Evolutionary conservation across 768 basidiomycete species (phyloP), one percentile per base, ranked within the genome.

Genomic region (Tricholoma flavovirens): DNA sequence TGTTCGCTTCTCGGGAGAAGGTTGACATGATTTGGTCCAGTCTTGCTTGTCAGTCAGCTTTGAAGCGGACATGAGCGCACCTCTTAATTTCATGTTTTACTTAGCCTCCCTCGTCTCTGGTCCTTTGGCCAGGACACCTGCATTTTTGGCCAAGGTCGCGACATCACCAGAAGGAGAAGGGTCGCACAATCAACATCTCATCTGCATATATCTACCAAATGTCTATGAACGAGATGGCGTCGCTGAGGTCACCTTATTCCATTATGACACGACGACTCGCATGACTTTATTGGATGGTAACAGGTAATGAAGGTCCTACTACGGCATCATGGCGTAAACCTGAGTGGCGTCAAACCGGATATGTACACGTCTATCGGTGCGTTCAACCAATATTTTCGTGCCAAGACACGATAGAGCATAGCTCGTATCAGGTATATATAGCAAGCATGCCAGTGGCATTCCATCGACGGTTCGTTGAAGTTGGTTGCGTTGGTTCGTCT

Each of bases 371-470:
- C 59, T 0, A 78, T 86, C 56, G 83, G 85, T 83, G 63, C 36
- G 67, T 57, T 5, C 14, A 29, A 30, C 5, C 12, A 19, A 35
- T 17, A 22, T 17, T 17, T 12, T 17, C 15, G 22, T 19, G 48
- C 14, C 53, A 24, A 49, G 38, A 35, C 32, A 30, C 9, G 46
- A 49, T 50, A 30, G 11, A 59, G 15, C 42, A 17, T 3, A 19
- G 14, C 46, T 11, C 2, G n/a, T 4, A 21, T 22, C 35, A 83
- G 86, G 84, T 1, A 71, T 90, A 55, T 86, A 89, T 60, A 88
- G 87, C 68, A 90, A 90, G 64, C 88, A 90, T 64, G 67, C 83
- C 0, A 88, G 86, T 64, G 85, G 87, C 7, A 77, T 90, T 51
- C 80, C 77, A 38, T 84, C 88, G 21, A 88, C 88, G 58, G 88